Evolutionary conservation across 2,329 filamentous ascomycete species (phyloP), one percentile per base, ranked within the genome.

Genomic region (Venturia aucupariae): DNA sequence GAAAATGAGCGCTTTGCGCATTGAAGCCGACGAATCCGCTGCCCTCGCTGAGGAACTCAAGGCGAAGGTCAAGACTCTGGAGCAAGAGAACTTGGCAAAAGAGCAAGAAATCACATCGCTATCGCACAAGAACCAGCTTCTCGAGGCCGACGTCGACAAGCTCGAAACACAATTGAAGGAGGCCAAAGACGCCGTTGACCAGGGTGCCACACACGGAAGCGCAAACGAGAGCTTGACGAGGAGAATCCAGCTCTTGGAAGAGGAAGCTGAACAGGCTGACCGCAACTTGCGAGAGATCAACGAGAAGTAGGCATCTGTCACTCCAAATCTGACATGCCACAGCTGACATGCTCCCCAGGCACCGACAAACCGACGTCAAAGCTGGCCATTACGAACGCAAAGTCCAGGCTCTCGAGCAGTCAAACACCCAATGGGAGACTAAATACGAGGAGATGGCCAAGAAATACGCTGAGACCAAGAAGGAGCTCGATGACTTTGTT

Each of bases 361-460:
- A 97, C 75, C 92, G 94, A 78, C 92, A 96, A 82, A 97, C 94
- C 81, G 94, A 99, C 77, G 92, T 97, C 81, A 97, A 97, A 85
- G 92, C 93, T 74, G 94, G 93, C 73, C 93, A 99, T 83, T 97
- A 93, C 80, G 94, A 99, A 83, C 94, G 94, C 81, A 97, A 97
- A 84, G 94, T 97, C 71, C 91, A 97, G 80, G 93, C 94, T 73
- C 87, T 97, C 74, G 94, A 99, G 82, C 83, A 86, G 74, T 86
- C 92, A 77, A 89, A 90, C 73, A 92, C 97, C 79, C 86, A 92
- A 79, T 97, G 92, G 92, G 94, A 97, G 83, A 77, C 84, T 79
- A 97, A 99, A 84, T 97, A 95, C 81, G 94, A 97, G 81, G 93
- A 97, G 78, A 95, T 96, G 89, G 79, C 88, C 72, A 89, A 92